Conservation (phyloP, 257 asterid species). For the Gentiana straminea region DNA sequence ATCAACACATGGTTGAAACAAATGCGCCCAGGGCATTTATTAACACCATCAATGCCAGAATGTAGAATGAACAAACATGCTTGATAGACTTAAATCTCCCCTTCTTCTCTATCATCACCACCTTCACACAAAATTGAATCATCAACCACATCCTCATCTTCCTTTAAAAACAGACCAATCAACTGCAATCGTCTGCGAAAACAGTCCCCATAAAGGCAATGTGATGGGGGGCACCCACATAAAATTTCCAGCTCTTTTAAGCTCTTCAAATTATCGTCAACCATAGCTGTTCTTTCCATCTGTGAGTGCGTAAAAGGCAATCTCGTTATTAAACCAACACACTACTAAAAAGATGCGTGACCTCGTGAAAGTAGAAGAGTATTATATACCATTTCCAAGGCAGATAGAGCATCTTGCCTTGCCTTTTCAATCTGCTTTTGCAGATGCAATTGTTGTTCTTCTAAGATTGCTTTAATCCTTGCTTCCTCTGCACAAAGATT, state of each 20-base stretch:
- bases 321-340: no score
- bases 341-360: background rate
- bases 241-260: constrained; percentile 39
- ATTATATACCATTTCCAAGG: constrained; percentile 36
- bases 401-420: constrained; percentile 57
- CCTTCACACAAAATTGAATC: constrained; percentile 16
- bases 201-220: background rate
- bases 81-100: constrained; percentile 30
- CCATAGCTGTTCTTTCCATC: constrained; percentile 41
- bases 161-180: constrained; percentile 46
- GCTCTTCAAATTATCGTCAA: constrained; percentile 25
- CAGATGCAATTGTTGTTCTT: constrained; percentile 39
- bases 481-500: constrained; percentile 42
- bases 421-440: constrained; percentile 36
- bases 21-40: background rate
- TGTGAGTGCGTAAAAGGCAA: constrained; percentile 8
- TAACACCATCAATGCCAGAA: background rate
- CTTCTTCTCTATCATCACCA: constrained; percentile 37
- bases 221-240: constrained; percentile 15
- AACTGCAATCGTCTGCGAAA: constrained; percentile 24
- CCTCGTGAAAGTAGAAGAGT: background rate
- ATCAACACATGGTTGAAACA: no score
- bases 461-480: constrained; percentile 50
- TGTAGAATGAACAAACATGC: background rate
- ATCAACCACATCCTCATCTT: constrained; percentile 25